Conservation (phyloP, 2,329 filamentous ascomycete genomes). For the Beauveria brongniartii region DNA sequence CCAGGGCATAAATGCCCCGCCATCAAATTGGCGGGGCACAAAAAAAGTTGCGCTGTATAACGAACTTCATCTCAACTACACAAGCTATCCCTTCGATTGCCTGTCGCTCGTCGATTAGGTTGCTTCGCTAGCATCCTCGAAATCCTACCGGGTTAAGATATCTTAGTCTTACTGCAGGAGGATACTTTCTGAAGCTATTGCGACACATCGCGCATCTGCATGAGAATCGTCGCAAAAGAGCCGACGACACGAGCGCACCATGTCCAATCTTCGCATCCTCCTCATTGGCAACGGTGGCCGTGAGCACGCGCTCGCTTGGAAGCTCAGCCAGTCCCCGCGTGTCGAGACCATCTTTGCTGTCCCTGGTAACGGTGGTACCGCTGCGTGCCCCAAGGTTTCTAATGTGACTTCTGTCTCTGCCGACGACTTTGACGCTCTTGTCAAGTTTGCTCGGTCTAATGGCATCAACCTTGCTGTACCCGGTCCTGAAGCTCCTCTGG, state of each 20-base stretch:
- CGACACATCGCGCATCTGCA: not conserved
- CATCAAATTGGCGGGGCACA: not conserved
- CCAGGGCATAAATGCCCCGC: not conserved
- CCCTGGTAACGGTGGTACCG: conserved; percentile 79
- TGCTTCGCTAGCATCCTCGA: not conserved
- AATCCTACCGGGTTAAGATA: not conserved
- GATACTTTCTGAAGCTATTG: not conserved
- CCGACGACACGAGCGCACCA: conserved; percentile 11
- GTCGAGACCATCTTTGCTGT: conserved; percentile 77
- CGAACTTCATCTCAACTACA: not conserved
- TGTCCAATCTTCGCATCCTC: conserved; percentile 56
- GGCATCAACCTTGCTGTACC: conserved; percentile 77
- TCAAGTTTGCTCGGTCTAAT: conserved; percentile 65
- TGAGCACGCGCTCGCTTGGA: conserved; percentile 93
- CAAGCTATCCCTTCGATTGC: not conserved
- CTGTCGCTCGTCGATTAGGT: not conserved
- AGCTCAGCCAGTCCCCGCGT: conserved; percentile 71
- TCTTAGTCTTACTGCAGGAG: not conserved
- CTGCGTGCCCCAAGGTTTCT: conserved; percentile 57
- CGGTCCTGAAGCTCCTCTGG: conserved; percentile 88
- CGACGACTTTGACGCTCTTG: conserved; percentile 70
- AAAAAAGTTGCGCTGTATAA: not conserved
- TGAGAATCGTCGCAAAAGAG: not conserved
- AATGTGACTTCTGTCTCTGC: conserved; percentile 64
- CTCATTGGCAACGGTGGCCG: conserved; percentile 90